Base-by-base conservation (phyloP, 371 early-diverging fungal species). In the Conidiobolus incongruus region DNA sequence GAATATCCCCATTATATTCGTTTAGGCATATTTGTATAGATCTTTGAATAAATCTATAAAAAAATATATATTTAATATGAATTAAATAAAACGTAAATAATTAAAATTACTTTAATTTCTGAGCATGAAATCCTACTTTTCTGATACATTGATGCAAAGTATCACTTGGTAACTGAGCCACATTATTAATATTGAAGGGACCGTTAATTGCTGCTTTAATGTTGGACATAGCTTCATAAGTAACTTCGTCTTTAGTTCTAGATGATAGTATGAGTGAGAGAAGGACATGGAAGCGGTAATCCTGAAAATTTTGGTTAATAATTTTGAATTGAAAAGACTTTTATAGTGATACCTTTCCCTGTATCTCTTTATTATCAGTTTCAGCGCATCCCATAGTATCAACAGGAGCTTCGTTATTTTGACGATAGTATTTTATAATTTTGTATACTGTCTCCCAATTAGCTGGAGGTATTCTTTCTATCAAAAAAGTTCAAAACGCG, bases 171-270 rank as follows among this genome's bases (percentile, higher is more conserved):
- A 69, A 58, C 15, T 64, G 57, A 28, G 73, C 49, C 16, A 77
- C 62, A 3, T 67, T 59, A 32, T 70, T 55, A 15, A 74, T 50
- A 7, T 61, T 62, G 40, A 85, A 49, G 1, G 79, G 81, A 20
- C 74, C 77, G 1, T 72, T 34, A 4, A n/a, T 21, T 13, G 43
- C 43, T n/a, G 55, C 49, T 34, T 77, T 68, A 20, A 93, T 54
- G 11, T 60, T 66, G 23, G 58, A 54, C 21, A 94, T 68, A 2
- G 81, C 85, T 10, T 62, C 74, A 2, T 84, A 82, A 0, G 88
- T 91, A 2, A 83, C 70, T 7, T 81, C 77, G 53, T 98, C 99
- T 52, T 85, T 86, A 2, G 99, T 97, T 60, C 94, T 94, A 19
- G 93, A 78, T 7, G 95, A 94, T 11, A 98, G 67, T 65, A 91